Evolutionary conservation across 2,329 filamentous ascomycete genomes (phyloP).

Genomic region (Diaporthe capsici): DNA sequence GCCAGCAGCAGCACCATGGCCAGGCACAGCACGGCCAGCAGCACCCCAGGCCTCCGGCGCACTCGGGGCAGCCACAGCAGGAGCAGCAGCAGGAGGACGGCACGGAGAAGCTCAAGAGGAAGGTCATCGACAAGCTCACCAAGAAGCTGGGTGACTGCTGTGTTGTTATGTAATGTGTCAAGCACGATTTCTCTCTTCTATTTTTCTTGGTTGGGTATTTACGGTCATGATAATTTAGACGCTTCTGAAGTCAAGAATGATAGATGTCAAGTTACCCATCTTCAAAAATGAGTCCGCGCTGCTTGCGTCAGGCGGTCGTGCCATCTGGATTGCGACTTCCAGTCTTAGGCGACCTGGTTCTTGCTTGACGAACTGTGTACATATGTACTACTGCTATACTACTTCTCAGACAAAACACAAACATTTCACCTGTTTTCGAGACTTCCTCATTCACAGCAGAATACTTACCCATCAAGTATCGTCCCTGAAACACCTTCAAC

Average conservation of each 20-base stretch:
- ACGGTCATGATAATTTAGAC: not conserved
- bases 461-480: not conserved
- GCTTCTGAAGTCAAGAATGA: not conserved
- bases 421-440: not conserved
- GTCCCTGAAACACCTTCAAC: not conserved
- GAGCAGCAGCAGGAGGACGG: slow-evolving; percentile 63
- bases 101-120: slow-evolving; percentile 71
- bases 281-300: not conserved
- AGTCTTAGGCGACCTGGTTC: not conserved
- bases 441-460: not conserved
- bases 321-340: slow-evolving; percentile 12
- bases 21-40: slow-evolving; percentile 63
- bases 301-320: not conserved
- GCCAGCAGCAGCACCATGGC: slow-evolving; percentile 59
- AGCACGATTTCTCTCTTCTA: not conserved
- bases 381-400: not conserved
- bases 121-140: slow-evolving; percentile 71
- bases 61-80: slow-evolving; percentile 53
- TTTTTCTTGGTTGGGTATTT: slow-evolving; percentile 8
- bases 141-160: slow-evolving; percentile 70
- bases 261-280: not conserved
- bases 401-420: not conserved
- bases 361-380: not conserved
- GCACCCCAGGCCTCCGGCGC: slow-evolving; percentile 47
- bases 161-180: slow-evolving; percentile 74